Conservation (phyloP, 441 rosid species). For the Arabidopsis hybrid region DNA sequence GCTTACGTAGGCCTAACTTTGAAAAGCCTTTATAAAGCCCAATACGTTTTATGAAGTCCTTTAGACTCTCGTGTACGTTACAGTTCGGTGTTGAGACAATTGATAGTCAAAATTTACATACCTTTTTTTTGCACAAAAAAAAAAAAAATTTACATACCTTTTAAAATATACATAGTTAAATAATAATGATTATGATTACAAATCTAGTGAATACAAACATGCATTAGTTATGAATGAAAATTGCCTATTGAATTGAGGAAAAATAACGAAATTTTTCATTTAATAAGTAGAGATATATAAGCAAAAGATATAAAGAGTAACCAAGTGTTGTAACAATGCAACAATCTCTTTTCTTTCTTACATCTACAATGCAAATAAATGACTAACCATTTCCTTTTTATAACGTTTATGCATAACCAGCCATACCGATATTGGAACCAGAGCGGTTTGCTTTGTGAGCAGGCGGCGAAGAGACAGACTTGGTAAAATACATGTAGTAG, state of each 20-base stretch:
- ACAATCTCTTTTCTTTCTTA: conserved; percentile 13
- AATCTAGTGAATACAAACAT: not conserved
- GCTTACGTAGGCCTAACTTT: too few species aligned
- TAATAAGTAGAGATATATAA: conserved; percentile 3
- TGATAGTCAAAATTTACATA: too few species aligned
- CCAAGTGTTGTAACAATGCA: conserved; percentile 25
- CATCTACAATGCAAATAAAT: conserved; percentile 37
- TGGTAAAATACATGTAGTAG: conserved; percentile 83
- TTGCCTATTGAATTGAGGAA: not conserved
- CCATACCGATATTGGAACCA: conserved; percentile 72
- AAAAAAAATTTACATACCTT: not conserved
- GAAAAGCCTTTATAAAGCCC: too few species aligned
- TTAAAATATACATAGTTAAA: not conserved
- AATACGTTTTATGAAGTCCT: too few species aligned
- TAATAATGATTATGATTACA: not conserved
- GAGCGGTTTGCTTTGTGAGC: conserved; percentile 64
- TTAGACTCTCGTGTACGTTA: too few species aligned
- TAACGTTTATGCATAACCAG: conserved; percentile 62
- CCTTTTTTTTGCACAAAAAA: too few species aligned
- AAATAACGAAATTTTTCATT: not conserved
- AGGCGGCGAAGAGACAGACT: conserved; percentile 68
- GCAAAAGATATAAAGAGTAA: conserved; percentile 16
- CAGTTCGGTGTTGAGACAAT: too few species aligned
- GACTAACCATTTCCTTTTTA: conserved; percentile 5
- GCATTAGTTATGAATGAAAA: not conserved